Base-by-base conservation (phyloP, 1,139 yeast species). In the Diutina ranongensis region DNA sequence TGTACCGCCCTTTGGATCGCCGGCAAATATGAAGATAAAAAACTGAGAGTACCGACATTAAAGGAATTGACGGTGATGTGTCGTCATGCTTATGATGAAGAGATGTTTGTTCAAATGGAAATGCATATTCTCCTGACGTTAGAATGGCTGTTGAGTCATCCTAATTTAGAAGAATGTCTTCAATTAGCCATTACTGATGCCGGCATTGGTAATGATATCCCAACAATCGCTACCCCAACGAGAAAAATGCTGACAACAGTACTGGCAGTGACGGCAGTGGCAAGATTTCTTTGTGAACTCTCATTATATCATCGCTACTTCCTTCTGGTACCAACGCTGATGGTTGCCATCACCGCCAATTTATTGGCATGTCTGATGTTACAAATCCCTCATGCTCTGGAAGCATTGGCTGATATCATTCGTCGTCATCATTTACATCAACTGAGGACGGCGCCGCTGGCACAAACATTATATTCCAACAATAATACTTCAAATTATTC, bases 1-100 rank as follows among this genome's bases (percentile, higher is more conserved):
- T 84, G 95, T 57, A 83, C 96, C 1, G 86, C 96, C 4, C 71
- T 92, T 47, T 89, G 97, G 97, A 79, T 92, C 44, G 96, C 97
- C 7, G 87, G 95, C 46, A 92, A 92, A 63, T 86, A 84, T 61
- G 88, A 86, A 57, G 97, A 88, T 62, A 84, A 84, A 58, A 89
- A 89, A 64, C 74, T 78, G 48, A 68, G 86, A 48, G 88, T 87
- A 3, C 96, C 97, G 28, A 80, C 92, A 1, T 70, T 88, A 47
- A 72, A 76, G 46, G 96, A 88, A 57, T 73, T 89, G 52, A 73
- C 83, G 19, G 67, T 78, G 53, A 76, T 87, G 80, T 86, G 96
- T 63, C 76, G 95, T 50, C 78, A 80, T 55, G 87, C 88, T 13
- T 89, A 87, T 59, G 95, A 87, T 52, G 83, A 80, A 53, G 82